Evolutionary conservation across 1,284 basidiomycete species (phyloP), one percentile per base, ranked within the genome.

Genomic region (Leccinum olivaceoglutinosum): DNA sequence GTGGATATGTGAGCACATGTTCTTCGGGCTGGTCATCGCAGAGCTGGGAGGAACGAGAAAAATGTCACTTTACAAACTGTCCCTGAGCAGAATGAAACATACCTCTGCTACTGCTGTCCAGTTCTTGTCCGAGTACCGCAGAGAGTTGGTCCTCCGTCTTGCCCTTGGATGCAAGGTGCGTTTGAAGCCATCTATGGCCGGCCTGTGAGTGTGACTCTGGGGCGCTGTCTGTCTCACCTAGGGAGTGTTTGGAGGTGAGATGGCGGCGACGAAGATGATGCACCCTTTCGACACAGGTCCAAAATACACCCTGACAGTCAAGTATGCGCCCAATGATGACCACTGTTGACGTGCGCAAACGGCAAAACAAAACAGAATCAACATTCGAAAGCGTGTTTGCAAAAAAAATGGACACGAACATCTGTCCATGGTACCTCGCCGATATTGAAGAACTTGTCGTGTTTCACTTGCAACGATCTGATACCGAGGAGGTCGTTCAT

Each of bases 1-100:
- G 80, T 0, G 91, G 78, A 70, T 96, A 97, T 0, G 88, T 81
- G 0, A 99, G 83, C 51, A 99, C 96, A 70, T 99, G 97, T 75
- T 99, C 97, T 70, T 99, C 97, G 72, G 99, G 99, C 1, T 84
- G 85, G 76, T 99, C 97, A 71, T 99, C 96, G 74, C 97, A 99
- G 2, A 99, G 87, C 94, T 96, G 59, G 18, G 53, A 46, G n/a
- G n/a, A 44, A 14, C 16, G n/a, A n/a, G 41, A 53, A 62, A 21
- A 7, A 2, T 16, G 9, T 18, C 7, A 12, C 18, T 41, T 64
- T 29, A 36, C 16, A 60, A 12, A 46, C 32, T 5, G 39, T 58
- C 9, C 21, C 14, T 5, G 32, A 12, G 16, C n/a, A n/a, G 18
- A 46, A 25, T 12, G 10, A 3, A 12, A 34, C 82, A 59, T 68